Evolutionary conservation across 2,329 filamentous ascomycete species (phyloP), one percentile per base, ranked within the genome.

Genomic region (Ophiostoma australiae): DNA sequence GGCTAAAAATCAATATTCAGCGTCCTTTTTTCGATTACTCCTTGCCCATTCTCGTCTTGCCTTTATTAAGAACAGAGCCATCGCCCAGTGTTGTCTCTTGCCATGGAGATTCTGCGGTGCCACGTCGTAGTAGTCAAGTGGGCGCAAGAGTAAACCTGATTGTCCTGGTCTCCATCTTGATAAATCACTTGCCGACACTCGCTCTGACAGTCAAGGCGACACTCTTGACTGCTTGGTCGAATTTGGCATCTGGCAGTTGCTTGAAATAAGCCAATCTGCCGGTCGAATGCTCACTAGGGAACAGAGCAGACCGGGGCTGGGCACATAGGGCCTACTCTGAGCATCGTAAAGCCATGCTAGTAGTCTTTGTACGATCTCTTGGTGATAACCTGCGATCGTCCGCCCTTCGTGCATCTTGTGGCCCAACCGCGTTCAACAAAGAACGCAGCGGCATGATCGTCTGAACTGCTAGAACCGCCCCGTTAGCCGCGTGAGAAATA

Each of bases 1-100:
- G 11, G 10, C 52, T 31, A 58, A 58, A 15, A 58, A 58, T 58
- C 52, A 58, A 58, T 58, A 58, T 58, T 58, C 52, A 31, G 52
- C 23, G n/a, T 58, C 48, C 48, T 55, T 58, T 15, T 58, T 58
- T 58, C 44, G 23, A 58, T 31, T 58, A 31, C 52, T 58, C n/a
- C 52, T 58, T 58, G 27, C 23, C 52, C 10, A 58, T 58, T 58
- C 27, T 15, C n/a, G 52, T 58, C 44, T 6, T 48, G 17, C 20
- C 44, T 48, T n/a, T 17, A 48, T 48, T 48, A 10, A 31, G 39
- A 41, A 41, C 8, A 20, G 17, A n/a, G 44, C 17, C 20, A n/a
- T n/a, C n/a, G 44, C 39, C 15, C 39, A 41, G 39, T 41, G 48
- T 23, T 23, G 48, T 23, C 17, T 23, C 17, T 48, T 52, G 48